Evolutionary conservation across 108 stramenopile species (phyloP), one percentile per base, ranked within the genome.

Genomic region (Cyclotella kingstonii): DNA sequence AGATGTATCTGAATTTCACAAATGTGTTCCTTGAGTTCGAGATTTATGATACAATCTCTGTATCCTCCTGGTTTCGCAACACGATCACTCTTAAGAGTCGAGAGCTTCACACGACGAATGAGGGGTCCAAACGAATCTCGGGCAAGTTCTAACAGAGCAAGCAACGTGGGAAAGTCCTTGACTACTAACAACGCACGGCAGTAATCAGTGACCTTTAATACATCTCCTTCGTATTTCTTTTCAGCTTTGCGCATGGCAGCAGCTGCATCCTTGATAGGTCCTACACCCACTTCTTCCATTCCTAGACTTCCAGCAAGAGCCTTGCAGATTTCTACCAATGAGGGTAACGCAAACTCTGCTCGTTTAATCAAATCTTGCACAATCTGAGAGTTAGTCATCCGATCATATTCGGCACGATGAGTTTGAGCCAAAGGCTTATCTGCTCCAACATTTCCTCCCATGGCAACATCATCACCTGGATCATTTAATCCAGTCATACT

Each of bases 1-100:
- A 93, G 29, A 50, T 93, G 91, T 23, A 93, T 76, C 56, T 87
- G 86, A 73, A 93, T 93, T 66, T 93, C 91, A 55, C 91, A 93
- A 66, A 93, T 86, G 44, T 93, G 91, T 19, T 83, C 84, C 60
- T 92, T 92, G 55, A 92, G 44, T 57, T 87, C 84, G 8, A 92
- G 67, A 48, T 92, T 92, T 75, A 92, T 92, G 30, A 84, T 87
- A 57, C 87, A 89, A 59, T 92, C 87, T 22, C 90, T 71, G 44
- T 92, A 92, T 31, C 90, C 90, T 23, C 90, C 90, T 6, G 85
- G 75, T 49, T 82, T 78, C 49, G 87, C 29, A 29, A 63, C 69
- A 63, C 83, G 70, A 45, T 86, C 84, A 14, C 70, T 68, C 57
- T 87, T 86, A 34, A 92, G 66, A 0, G 82, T 77, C 11, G 84